Conservation (phyloP, 2,329 filamentous ascomycete genomes). For the Beauveria varroae region DNA sequence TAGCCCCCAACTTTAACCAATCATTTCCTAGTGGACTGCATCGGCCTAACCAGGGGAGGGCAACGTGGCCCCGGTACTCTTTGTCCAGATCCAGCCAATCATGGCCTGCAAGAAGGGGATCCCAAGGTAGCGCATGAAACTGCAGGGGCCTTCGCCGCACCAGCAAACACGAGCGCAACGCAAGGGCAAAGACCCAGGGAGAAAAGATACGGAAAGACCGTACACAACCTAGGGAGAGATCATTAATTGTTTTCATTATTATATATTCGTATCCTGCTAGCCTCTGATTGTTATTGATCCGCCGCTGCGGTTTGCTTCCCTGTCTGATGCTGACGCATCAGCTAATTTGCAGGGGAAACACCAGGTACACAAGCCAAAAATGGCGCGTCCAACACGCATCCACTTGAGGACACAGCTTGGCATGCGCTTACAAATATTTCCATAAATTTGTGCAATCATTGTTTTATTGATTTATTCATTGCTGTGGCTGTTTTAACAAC, state of each 20-base stretch:
- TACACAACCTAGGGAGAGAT: background rate
- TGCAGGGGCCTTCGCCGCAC: background rate
- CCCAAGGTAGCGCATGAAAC: background rate
- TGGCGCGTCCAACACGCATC: background rate
- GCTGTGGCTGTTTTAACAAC: too few species aligned
- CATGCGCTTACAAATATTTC: background rate
- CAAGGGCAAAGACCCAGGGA: background rate
- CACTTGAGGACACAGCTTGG: background rate
- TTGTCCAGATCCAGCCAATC: conserved; percentile 5
- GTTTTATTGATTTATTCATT: too few species aligned
- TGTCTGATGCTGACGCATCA: too few species aligned
- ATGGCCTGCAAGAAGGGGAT: background rate
- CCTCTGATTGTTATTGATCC: background rate
- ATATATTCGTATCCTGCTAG: background rate
- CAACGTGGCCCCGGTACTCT: background rate
- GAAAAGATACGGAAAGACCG: background rate
- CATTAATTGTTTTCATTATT: background rate
- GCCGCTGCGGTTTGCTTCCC: too few species aligned
- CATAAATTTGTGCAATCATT: background rate
- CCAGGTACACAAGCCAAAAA: background rate
- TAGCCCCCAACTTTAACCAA: background rate
- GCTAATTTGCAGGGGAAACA: too few species aligned
- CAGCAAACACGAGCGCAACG: background rate
- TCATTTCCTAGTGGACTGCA: background rate
- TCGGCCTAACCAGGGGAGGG: background rate